These are phyloP conservation scores for Chlorella sp. DNA, from an alignment of 139 green algal genomes.

Conservation along the genomic window DNA sequence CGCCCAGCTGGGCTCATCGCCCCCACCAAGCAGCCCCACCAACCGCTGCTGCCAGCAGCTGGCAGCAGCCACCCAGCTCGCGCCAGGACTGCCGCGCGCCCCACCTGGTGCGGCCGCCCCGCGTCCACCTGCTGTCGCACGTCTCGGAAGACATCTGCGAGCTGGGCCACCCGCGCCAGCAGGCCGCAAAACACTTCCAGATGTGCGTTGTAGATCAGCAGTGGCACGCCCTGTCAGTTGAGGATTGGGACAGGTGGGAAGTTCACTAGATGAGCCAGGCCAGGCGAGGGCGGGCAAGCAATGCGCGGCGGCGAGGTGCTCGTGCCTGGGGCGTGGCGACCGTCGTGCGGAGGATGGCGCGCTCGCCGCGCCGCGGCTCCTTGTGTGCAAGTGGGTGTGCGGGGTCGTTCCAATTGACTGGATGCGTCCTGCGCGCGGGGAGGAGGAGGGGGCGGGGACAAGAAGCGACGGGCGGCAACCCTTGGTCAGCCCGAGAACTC, in stretches of 20 bases:
- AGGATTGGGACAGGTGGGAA: background rate
- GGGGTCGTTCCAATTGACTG: slow-evolving; percentile 76
- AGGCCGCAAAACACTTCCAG: slow-evolving; percentile 93
- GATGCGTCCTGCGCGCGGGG: slow-evolving; percentile 49
- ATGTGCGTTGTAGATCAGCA: slow-evolving; percentile 79
- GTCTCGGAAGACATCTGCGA: slow-evolving; percentile 75
- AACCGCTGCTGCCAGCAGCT: no score
- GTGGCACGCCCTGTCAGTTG: background rate
- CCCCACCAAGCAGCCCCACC: no score
- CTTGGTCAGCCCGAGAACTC: no score
- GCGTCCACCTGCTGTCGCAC: slow-evolving; percentile 32
- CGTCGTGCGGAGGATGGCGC: slow-evolving; percentile 65
- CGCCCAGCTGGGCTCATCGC: no score
- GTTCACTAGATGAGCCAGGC: background rate
- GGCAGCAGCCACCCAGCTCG: no score
- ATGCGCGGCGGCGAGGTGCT: background rate
- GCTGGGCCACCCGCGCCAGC: slow-evolving; percentile 74
- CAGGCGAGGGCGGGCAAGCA: background rate
- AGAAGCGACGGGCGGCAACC: background rate
- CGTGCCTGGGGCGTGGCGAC: slow-evolving; percentile 43
- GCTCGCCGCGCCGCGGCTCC: slow-evolving; percentile 67
- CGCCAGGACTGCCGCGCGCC: no score
- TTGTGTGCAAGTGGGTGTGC: slow-evolving; percentile 36
- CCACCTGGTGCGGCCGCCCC: slow-evolving; percentile 1
- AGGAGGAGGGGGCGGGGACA: background rate